Base-by-base conservation (phyloP, 1,284 basidiomycete genomes). In the Trichosporon sp. region DNA sequence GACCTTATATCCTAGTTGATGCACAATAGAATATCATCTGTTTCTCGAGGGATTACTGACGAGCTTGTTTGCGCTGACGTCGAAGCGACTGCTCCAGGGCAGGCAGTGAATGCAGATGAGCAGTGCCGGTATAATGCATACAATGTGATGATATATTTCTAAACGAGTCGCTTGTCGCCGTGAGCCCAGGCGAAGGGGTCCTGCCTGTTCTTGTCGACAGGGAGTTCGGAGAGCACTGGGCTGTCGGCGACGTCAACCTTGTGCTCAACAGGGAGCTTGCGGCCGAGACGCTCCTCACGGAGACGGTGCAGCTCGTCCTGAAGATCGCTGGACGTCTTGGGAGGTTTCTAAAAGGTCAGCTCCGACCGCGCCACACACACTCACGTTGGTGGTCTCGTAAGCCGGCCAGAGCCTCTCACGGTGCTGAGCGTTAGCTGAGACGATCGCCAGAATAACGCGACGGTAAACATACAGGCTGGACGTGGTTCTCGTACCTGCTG, bases 341-440 rank as follows among this genome's bases (percentile, higher is more conserved):
- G 75, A 10, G 74, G 74, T 73, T 72, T 72, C 76, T 78, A 65
- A 64, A 37, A 23, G 19, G 56, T 49, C 23, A 37, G 21, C 11
- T 59, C 2, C n/a, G 27, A n/a, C 13, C 10, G 33, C 3, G 14
- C 14, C 1, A 34, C 13, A 49, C 16, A 2, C 21, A 69, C 77
- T 64, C 65, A 80, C 79, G 63, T 78, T 67, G 0, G 78, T 79
- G 16, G 65, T 60, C 61, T 80, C 78, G 67, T 75, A 73, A 19
- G 73, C 69, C n/a, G 79, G 79, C 70, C 73, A 78, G 29, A 78
- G 64, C 21, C 69, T 65, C 34, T 78, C 73, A 61, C 73, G 74
- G 66, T 76, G 71, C 79, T 79, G 37, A 2, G 34, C 52, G 25
- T 54, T 54, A 54, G 49, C 49, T 16, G 16, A 9, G 19, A 1